These are phyloP conservation scores for Pseudomonodictys pantanalensis DNA, from an alignment of 495 filamentous ascomycete genomes.

Conservation along the genomic window DNA sequence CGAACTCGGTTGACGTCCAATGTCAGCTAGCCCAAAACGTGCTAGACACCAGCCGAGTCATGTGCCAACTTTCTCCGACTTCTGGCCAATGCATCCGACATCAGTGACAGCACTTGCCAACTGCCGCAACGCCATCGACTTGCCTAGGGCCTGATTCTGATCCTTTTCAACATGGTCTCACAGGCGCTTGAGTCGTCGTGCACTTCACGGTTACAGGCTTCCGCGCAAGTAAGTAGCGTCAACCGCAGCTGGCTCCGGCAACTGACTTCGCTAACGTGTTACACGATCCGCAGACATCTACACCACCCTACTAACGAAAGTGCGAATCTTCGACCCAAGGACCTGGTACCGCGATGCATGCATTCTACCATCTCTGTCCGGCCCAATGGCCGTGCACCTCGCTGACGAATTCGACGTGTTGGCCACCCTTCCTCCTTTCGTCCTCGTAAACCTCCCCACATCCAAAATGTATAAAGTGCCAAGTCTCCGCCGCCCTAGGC, in stretches of 20 bases:
- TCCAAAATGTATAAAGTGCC: slow-evolving; percentile 16
- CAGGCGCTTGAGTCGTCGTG: too few relatives aligned
- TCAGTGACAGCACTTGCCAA: too few relatives aligned
- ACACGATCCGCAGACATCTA: background rate
- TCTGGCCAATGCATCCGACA: too few relatives aligned
- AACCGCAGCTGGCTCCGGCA: background rate
- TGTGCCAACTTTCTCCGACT: too few relatives aligned
- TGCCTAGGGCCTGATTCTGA: too few relatives aligned
- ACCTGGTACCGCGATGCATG: slow-evolving; percentile 3
- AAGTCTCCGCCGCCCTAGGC: slow-evolving; percentile 9
- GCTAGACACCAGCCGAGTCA: too few relatives aligned
- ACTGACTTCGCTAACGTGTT: background rate
- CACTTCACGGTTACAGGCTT: too few relatives aligned
- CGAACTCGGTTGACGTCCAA: too few relatives aligned
- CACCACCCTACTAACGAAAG: background rate
- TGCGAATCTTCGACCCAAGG: slow-evolving; percentile 2
- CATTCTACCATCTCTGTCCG: slow-evolving; percentile 6
- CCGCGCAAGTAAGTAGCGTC: too few relatives aligned
- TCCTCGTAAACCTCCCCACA: slow-evolving; percentile 20
- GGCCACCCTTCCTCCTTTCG: background rate
- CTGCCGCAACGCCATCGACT: too few relatives aligned
- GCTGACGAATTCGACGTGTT: background rate
- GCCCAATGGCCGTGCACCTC: slow-evolving; percentile 3
- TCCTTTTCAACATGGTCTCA: too few relatives aligned
- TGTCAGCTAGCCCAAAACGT: too few relatives aligned